These are phyloP conservation scores for Aspergillus diversus DNA, from an alignment of 495 filamentous ascomycete species.

Conservation along the genomic window DNA sequence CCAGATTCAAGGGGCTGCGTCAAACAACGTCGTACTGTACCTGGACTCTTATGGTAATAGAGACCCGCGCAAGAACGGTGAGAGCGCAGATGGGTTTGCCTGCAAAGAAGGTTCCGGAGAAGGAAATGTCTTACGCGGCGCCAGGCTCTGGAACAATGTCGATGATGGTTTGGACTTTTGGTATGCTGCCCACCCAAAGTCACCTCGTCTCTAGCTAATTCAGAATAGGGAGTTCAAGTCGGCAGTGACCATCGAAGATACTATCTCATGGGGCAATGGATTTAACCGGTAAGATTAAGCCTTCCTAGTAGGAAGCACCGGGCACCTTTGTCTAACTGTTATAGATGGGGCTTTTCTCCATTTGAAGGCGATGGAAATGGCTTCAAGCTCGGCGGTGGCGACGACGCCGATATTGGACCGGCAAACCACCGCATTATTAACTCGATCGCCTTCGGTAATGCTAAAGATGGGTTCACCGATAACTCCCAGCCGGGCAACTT, in stretches of 20 bases:
- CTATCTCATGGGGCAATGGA: constrained; percentile 26
- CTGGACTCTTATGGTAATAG: constrained; percentile 27
- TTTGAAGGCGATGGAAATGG: constrained; percentile 30
- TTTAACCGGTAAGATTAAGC: constrained; percentile 22
- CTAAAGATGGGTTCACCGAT: constrained; percentile 27
- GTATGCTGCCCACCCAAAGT: background rate
- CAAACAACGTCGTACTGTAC: constrained; percentile 26
- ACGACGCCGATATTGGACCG: constrained; percentile 21
- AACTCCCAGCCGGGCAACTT: constrained; percentile 28
- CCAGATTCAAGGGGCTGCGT: constrained; percentile 24
- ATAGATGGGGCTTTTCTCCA: constrained; percentile 25
- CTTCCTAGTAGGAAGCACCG: background rate
- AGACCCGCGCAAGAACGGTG: constrained; percentile 28
- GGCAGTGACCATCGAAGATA: constrained; percentile 28
- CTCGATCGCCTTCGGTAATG: constrained; percentile 23
- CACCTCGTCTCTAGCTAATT: background rate
- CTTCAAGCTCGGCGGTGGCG: constrained; percentile 27
- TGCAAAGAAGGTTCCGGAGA: constrained; percentile 27
- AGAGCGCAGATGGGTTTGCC: constrained; percentile 28
- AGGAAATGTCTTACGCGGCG: constrained; percentile 24
- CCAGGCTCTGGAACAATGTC: constrained; percentile 27
- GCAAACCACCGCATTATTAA: constrained; percentile 24
- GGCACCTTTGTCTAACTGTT: background rate
- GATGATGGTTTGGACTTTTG: constrained; percentile 27
- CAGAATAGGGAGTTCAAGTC: constrained; percentile 26